Base-by-base conservation (phyloP, 768 basidiomycete genomes). In the Rhizopogon vesiculosus region DNA sequence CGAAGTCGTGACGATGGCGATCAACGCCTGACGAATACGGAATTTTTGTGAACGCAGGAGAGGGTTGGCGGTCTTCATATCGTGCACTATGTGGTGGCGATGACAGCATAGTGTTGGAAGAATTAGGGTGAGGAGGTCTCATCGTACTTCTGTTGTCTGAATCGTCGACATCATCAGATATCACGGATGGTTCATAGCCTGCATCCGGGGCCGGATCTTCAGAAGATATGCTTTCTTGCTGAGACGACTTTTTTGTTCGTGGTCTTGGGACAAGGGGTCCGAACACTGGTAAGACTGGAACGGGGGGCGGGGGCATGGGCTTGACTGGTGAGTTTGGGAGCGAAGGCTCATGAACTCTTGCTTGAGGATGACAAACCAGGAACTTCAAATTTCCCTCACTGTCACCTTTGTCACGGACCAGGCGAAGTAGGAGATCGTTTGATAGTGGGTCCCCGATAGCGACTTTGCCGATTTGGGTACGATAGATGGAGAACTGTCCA, bases 371-470 rank as follows among this genome's bases (percentile, higher is more conserved):
- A 42, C 85, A 85, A 28, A 94, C 85, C 55, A 94, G 78, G 58
- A 97, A 87, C 69, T 94, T 94, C 64, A 96, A 83, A 19, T 83
- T 81, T 15, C 91, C 92, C 64, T 79, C 86, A 28, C 80, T 74
- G 69, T 97, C 93, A 39, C 89, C 91, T 7, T 80, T 72, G 42
- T 84, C 77, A 53, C 77, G 76, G 68, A 92, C 93, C 38, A 94
- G 77, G 16, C 81, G 77, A 63, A 89, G 80, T 6, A 98, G 74
- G 57, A 75, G 76, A 29, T 91, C 86, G 58, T 88, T 83, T 12
- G 80, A 72, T 33, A 97, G 72, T 7, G 93, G 83, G 13, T 85
- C 85, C 4, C 90, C 84, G 43, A 88, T 80, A 16, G 88, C 87
- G 60, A 78, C 87, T 28, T 82, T 80, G 56, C 89, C 91, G 63